Evolutionary conservation across 495 filamentous ascomycete species (phyloP).

Genomic region (Xanthoparmelia taractica): DNA sequence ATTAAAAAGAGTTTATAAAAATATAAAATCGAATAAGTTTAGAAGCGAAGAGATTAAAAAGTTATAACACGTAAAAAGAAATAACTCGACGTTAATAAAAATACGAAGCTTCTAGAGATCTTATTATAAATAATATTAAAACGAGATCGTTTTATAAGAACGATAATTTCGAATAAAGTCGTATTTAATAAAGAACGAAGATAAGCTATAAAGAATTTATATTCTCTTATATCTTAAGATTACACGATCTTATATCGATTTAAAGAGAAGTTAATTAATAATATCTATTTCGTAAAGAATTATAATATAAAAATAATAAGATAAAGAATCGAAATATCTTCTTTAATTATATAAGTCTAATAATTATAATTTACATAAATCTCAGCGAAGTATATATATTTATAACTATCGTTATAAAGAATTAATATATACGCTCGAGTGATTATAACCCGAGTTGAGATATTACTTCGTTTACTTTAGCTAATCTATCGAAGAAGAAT

Average conservation of each 20-base stretch:
- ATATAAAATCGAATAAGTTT: background rate
- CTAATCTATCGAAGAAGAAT: constrained; percentile 11
- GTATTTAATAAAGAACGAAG: background rate
- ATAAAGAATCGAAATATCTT: constrained; percentile 13
- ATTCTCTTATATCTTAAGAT: constrained; percentile 6
- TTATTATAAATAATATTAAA: background rate
- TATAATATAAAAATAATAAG: background rate
- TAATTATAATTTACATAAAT: background rate
- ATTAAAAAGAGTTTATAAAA: background rate
- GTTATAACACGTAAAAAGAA: background rate
- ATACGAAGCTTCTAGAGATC: background rate
- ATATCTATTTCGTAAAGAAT: background rate
- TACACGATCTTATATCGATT: constrained; percentile 6
- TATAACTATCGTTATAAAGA: background rate
- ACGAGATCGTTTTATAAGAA: background rate
- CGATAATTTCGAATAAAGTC: constrained; percentile 6
- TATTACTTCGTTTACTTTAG: constrained; percentile 15
- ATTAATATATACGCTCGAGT: background rate
- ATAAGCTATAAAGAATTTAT: constrained; percentile 7
- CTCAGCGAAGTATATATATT: background rate
- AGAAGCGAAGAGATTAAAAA: background rate
- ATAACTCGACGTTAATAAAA: background rate
- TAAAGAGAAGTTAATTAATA: constrained; percentile 8
- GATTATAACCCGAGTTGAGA: constrained; percentile 2
- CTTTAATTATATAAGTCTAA: background rate